A percentile compares a stretch with the other conserved stretches of the same genome.
phyloP scores from a whole-genome alignment of 495 filamentous ascomycete species.

The Patellaria atrata region DNA sequence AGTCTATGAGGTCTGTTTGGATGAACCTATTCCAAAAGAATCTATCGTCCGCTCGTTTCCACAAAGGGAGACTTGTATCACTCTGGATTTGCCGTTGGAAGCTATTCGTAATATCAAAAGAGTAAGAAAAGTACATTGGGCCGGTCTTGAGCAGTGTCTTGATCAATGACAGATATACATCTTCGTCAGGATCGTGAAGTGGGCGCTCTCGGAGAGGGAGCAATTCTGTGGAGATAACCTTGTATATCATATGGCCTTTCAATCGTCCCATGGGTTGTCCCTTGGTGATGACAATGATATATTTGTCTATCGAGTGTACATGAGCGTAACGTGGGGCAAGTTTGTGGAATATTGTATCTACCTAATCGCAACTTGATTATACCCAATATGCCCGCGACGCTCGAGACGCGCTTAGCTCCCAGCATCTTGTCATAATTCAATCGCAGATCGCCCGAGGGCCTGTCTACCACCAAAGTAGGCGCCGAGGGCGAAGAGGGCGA shows the following conservation, averaged over 20 bases:
- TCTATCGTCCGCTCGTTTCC: constrained; percentile 86
- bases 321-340: constrained; percentile 12
- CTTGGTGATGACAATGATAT: constrained; percentile 92
- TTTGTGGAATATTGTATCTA: constrained; percentile 27
- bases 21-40: constrained; percentile 98
- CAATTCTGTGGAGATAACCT: constrained; percentile 79
- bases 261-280: constrained; percentile 78
- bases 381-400: constrained; percentile 86
- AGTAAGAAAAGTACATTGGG: constrained; percentile 97
- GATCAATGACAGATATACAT: constrained; percentile 69
- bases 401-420: constrained; percentile 69
- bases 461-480: constrained; percentile 72
- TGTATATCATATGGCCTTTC: constrained; percentile 88
- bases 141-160: constrained; percentile 63
- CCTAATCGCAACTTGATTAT: constrained; percentile 82
- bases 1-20: constrained; percentile 79
- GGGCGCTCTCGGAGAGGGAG: constrained; percentile 85
- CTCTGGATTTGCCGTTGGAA: constrained; percentile 80
- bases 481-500: constrained; percentile 86
- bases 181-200: constrained; percentile 83
- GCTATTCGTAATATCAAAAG: constrained; percentile 82
- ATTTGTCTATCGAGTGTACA: constrained; percentile 56
- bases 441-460: constrained; percentile 83
- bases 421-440: constrained; percentile 64
- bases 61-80: constrained; percentile 56